phyloP scores from a whole-genome alignment of 768 basidiomycete species.

The Psilocybe cyanescens region DNA sequence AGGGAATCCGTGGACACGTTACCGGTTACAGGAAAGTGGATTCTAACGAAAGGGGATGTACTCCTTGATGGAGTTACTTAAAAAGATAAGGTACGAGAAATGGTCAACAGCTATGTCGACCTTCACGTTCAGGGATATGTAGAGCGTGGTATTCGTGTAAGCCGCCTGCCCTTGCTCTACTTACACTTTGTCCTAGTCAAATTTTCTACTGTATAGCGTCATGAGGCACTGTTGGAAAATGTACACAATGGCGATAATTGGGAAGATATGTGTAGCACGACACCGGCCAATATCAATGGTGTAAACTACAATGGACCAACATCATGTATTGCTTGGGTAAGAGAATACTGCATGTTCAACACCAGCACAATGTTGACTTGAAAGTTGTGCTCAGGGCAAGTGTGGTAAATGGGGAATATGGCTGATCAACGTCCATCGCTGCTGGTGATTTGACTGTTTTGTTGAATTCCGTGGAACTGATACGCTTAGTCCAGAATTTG shows the following conservation, averaged over 20 bases:
- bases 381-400: background rate
- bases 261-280: slow-evolving; percentile 7
- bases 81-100: background rate
- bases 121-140: background rate
- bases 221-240: slow-evolving; percentile 1
- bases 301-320: slow-evolving; percentile 8
- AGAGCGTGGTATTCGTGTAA: background rate
- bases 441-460: background rate
- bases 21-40: slow-evolving; percentile 22
- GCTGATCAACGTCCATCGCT: background rate
- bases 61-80: slow-evolving; percentile 13
- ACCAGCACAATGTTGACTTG: background rate
- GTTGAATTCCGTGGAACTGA: background rate
- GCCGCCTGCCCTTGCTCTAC: background rate
- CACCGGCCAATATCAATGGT: slow-evolving; percentile 13
- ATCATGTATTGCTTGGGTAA: slow-evolving; percentile 14
- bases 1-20: slow-evolving; percentile 20
- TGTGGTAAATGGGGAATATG: slow-evolving; percentile 3
- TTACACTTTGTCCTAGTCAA: too few relatives aligned
- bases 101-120: background rate
- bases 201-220: background rate
- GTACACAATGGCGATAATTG: background rate
- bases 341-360: background rate
- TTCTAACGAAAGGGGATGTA: slow-evolving; percentile 17
- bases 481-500: background rate